These are phyloP conservation scores for Phytophthora hibernalis DNA, from an alignment of 352 stramenopile genomes.

Conservation along the genomic window DNA sequence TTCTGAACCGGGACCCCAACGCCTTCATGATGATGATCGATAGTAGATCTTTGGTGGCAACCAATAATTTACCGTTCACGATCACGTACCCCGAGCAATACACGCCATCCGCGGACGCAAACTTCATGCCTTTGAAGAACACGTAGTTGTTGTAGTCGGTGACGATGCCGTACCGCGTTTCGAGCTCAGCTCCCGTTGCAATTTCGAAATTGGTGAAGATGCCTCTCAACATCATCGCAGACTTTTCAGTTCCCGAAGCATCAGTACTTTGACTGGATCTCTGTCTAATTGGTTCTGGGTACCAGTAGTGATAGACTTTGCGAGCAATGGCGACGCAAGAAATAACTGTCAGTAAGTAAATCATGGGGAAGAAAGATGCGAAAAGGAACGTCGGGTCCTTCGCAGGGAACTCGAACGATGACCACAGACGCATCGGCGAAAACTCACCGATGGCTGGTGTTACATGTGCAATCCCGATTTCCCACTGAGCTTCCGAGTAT, in stretches of 20 bases:
- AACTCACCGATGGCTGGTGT: slow-evolving; percentile 10
- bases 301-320: slow-evolving; percentile 22
- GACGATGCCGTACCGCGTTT: slow-evolving; percentile 36
- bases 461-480: slow-evolving; percentile 6
- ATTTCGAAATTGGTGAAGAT: slow-evolving; percentile 37
- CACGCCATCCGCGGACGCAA: slow-evolving; percentile 39
- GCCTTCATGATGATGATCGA: slow-evolving; percentile 37
- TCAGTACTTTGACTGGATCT: slow-evolving; percentile 13
- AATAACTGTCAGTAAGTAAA: slow-evolving; percentile 11
- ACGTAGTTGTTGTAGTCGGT: slow-evolving; percentile 45
- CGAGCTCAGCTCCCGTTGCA: slow-evolving; percentile 27
- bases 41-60: slow-evolving; percentile 31
- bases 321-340: slow-evolving; percentile 1
- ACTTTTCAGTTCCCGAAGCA: slow-evolving; percentile 14
- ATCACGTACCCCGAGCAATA: slow-evolving; percentile 47
- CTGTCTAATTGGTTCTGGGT: slow-evolving; percentile 11
- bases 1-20: slow-evolving; percentile 11
- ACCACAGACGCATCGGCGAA: slow-evolving; percentile 20
- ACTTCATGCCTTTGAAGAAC: slow-evolving; percentile 47
- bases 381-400: slow-evolving; percentile 18
- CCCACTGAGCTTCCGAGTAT: slow-evolving; percentile 10
- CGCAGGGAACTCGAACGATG: slow-evolving; percentile 15
- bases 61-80: slow-evolving; percentile 42
- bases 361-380: slow-evolving; percentile 16
- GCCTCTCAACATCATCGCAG: background rate